phyloP scores from a whole-genome alignment of 192 early-diverging fungal species.

The Helicostylum pulchrum region DNA sequence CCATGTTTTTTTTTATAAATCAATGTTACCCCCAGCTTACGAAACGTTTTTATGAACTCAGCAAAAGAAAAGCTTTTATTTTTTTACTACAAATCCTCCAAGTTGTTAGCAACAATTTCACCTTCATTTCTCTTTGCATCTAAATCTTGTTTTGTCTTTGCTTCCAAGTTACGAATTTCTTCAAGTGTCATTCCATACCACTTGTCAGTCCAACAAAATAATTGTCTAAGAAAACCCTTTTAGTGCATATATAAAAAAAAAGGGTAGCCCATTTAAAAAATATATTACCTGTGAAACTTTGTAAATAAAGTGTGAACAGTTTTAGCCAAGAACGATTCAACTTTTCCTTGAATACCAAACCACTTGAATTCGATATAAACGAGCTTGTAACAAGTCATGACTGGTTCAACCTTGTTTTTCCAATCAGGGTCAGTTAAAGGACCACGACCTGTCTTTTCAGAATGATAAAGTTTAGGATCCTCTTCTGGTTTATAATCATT shows the following conservation, averaged over 20 bases:
- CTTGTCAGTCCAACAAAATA: slow-evolving; percentile 74
- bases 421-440: slow-evolving; percentile 57
- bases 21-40: too few species aligned
- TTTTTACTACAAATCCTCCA: too few species aligned
- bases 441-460: slow-evolving; percentile 65
- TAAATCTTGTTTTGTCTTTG: slow-evolving; percentile 60
- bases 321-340: slow-evolving; percentile 63
- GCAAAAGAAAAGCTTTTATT: too few species aligned
- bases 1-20: background rate
- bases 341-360: slow-evolving; percentile 64
- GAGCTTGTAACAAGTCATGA: slow-evolving; percentile 83
- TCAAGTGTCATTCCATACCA: slow-evolving; percentile 76
- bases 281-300: slow-evolving; percentile 60
- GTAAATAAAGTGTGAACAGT: slow-evolving; percentile 55
- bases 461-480: slow-evolving; percentile 63
- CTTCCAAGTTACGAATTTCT: slow-evolving; percentile 63
- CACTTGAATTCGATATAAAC: slow-evolving; percentile 76
- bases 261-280: too few species aligned
- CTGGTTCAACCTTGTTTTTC: slow-evolving; percentile 60
- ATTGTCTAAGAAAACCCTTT: slow-evolving; percentile 40
- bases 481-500: slow-evolving; percentile 58
- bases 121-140: slow-evolving; percentile 38
- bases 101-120: background rate
- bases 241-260: background rate
- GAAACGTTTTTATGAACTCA: background rate